Base-by-base conservation (phyloP, 441 rosid genomes). In the Macaranga tanarius region DNA sequence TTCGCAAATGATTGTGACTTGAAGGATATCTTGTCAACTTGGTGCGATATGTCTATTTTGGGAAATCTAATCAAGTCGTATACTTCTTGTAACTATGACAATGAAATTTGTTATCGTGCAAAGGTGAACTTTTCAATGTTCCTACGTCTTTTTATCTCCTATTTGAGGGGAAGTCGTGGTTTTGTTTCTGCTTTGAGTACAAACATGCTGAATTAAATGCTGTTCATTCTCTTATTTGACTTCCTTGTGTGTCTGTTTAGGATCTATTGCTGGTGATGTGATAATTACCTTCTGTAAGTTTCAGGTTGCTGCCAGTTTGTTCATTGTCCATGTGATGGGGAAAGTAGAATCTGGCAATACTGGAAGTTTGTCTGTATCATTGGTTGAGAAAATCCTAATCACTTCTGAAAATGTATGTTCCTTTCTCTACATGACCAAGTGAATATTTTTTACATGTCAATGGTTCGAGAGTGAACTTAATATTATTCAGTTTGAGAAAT, bases 231-330 rank as follows among this genome's bases (percentile, higher is more conserved):
- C 22, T 60, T 15, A 25, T 54, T 11, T 23, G 34, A 48, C 20
- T 60, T 65, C 56, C 44, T n/a, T 3, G 5, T 25, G 3, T 45
- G 40, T 40, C 40, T 4, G 16, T 50, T 61, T 42, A 28, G 59
- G 8, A 58, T 58, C 45, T 48, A 50, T 28, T 45, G 22, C 52
- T 60, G 52, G 40, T 58, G 10, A 44, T 52, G 65, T 38, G 22
- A 52, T 63, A 48, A 65, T 76, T 25, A 15, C 47, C 48, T 28
- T 74, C 71, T 80, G 57, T 75, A 65, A 58, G 55, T 68, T 76
- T 70, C 90, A 95, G 99, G 91, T 89, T 54, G 92, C 97, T 68
- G 79, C 86, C 48, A 86, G 88, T 82, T 82, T 88, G 79, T 86
- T 90, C 63, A 54, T 76, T 38, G 95, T 90, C 77, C 91, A 87